Evolutionary conservation across 2,329 filamentous ascomycete genomes (phyloP).

Genomic region (Xylaria arbuscula): DNA sequence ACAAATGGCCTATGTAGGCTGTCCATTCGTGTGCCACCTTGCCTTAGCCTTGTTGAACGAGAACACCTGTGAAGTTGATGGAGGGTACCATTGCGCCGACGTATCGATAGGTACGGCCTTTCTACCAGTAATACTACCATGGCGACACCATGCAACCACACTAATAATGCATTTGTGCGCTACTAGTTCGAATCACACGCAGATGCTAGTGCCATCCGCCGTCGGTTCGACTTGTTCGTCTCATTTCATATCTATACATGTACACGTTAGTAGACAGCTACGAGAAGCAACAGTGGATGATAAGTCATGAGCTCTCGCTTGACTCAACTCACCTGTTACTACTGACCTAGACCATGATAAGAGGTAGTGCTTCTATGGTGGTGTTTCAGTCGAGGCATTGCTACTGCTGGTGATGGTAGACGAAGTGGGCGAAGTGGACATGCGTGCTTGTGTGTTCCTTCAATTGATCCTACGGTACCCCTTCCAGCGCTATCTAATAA

Average conservation of each 20-base stretch:
- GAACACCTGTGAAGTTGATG: conserved; percentile 27
- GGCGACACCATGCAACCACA: background rate
- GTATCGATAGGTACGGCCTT: conserved; percentile 4
- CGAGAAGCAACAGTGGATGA: no score
- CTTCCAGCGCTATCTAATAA: conserved; percentile 2
- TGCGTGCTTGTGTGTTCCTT: conserved; percentile 23
- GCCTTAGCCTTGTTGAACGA: conserved; percentile 13
- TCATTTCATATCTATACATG: background rate
- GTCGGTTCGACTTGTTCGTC: background rate
- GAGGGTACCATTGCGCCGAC: conserved; percentile 33
- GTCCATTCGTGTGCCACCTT: conserved; percentile 22
- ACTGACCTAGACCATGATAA: background rate
- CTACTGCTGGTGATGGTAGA: conserved; percentile 20
- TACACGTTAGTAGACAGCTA: background rate
- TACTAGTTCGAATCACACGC: background rate
- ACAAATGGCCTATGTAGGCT: background rate
- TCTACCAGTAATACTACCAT: no score
- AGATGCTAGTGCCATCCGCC: background rate
- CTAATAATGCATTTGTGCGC: background rate
- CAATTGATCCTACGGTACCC: conserved; percentile 29
- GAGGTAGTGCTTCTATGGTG: conserved; percentile 19
- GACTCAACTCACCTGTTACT: background rate
- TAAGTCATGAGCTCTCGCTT: background rate
- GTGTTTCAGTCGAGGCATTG: conserved; percentile 35
- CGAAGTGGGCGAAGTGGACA: conserved; percentile 12